Base-by-base conservation (phyloP, 768 basidiomycete genomes). In the Pisolithus tinctorius region DNA sequence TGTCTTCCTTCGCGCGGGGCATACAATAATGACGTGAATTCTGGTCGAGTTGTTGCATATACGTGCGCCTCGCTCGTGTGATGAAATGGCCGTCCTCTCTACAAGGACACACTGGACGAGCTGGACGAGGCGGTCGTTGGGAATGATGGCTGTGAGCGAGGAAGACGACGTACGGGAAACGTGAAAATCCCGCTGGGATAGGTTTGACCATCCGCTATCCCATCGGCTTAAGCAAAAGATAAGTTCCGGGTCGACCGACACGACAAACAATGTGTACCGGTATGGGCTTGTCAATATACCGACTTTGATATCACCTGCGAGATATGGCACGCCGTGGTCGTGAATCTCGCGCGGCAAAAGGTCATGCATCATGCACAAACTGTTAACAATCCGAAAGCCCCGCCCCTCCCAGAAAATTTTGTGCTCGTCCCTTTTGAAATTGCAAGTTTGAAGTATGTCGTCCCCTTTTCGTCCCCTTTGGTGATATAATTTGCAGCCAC, bases 181-280 rank as follows among this genome's bases (percentile, higher is more conserved):
- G 31, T 50, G 60, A 66, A 65, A 62, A 63, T 48, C 54, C 53
- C 55, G 55, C 54, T 55, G 49, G 49, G 43, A 52, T 47, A 45
- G 56, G 20, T 20, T 58, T 67, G 65, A 52, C 65, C 45, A 67
- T 69, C 65, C 65, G 66, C 55, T 40, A 58, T 50, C 39, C 40
- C 50, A 62, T 51, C 57, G 60, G 55, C 61, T 58, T 51, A 61
- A 54, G 49, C 20, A 20, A 43, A 45, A 51, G 59, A 38, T 38
- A 56, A 58, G 34, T 58, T 60, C 50, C 55, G 39, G 53, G 56
- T 55, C 51, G 59, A 56, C 52, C 44, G 38, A 47, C 20, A 20
- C 50, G 42, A 55, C 57, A 60, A 58, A 62, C 51, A 51, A 20
- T 20, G 20, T 20, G 20, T 20, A 20, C 20, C 20, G 48, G 42